Evolutionary conservation across 176 grass and related monocot genomes (phyloP).

Genomic region (Avena eriantha): DNA sequence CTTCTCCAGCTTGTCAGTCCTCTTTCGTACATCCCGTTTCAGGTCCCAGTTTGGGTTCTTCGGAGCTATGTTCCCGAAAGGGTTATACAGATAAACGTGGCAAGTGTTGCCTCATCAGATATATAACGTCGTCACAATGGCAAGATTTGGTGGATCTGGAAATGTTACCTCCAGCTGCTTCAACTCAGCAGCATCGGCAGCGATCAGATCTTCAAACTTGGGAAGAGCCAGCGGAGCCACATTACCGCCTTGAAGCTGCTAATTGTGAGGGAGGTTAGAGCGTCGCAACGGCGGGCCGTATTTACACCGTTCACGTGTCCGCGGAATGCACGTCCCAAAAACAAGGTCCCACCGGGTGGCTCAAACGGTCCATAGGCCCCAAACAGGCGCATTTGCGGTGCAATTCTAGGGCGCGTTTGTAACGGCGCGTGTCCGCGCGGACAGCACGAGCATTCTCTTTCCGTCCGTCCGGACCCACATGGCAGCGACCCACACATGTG

Average conservation of each 20-base stretch:
- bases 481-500: too few relatives aligned
- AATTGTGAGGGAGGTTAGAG: conserved; percentile 83
- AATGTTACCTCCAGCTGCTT: conserved; percentile 66
- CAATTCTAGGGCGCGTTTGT: too few relatives aligned
- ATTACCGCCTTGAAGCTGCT: conserved; percentile 82
- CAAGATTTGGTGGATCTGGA: background rate
- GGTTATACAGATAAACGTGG: conserved; percentile 52
- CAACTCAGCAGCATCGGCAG: conserved; percentile 51
- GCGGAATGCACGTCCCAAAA: too few relatives aligned
- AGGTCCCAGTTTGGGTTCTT: conserved; percentile 99
- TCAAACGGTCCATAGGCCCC: too few relatives aligned
- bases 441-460: too few relatives aligned
- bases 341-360: too few relatives aligned
- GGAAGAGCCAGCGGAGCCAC: conserved; percentile 67
- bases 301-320: too few relatives aligned
- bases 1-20: conserved; percentile 85
- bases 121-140: too few relatives aligned
- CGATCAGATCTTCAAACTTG: conserved; percentile 85
- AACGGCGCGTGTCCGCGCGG: too few relatives aligned
- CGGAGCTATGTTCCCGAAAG: conserved; percentile 89
- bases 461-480: too few relatives aligned
- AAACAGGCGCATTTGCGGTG: too few relatives aligned
- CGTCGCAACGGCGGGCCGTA: too few relatives aligned
- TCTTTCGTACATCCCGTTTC: conserved; percentile 85
- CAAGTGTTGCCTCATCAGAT: background rate